phyloP scores from a whole-genome alignment of 345 rosid species.

The Citrus glauca region DNA sequence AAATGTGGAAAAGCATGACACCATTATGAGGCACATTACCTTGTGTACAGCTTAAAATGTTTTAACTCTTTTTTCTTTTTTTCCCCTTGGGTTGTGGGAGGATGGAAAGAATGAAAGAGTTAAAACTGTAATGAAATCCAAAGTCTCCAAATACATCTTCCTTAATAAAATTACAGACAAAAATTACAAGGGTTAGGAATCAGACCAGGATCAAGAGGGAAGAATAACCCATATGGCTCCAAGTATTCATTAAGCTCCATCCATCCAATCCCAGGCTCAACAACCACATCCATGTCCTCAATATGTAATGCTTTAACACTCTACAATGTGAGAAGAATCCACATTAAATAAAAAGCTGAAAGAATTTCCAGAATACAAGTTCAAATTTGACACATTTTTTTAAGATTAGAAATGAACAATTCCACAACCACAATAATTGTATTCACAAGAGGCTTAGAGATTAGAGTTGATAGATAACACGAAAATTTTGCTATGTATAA shows the following conservation, averaged over 20 bases:
- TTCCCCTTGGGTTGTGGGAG: background rate
- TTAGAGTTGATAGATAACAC: background rate
- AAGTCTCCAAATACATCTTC: background rate
- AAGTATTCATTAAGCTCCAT: slow-evolving; percentile 87
- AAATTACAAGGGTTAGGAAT: background rate
- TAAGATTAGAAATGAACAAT: background rate
- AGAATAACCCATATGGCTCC: slow-evolving; percentile 81
- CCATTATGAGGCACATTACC: background rate
- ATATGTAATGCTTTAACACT: slow-evolving; percentile 78
- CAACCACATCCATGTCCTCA: slow-evolving; percentile 94
- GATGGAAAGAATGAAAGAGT: background rate
- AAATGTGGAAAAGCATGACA: background rate
- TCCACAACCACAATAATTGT: background rate
- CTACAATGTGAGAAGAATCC: slow-evolving; percentile 30
- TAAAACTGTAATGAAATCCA: background rate
- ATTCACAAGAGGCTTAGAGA: background rate
- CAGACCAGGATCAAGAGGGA: slow-evolving; percentile 95
- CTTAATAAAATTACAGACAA: background rate
- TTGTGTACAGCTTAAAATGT: background rate
- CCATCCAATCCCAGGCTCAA: slow-evolving; percentile 98
- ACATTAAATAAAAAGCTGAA: background rate
- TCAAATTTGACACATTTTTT: background rate
- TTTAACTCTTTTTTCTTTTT: background rate
- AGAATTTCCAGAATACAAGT: background rate
- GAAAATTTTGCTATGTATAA: background rate